Conservation (phyloP, 495 filamentous ascomycete genomes). For the Acidiella bohemica region DNA sequence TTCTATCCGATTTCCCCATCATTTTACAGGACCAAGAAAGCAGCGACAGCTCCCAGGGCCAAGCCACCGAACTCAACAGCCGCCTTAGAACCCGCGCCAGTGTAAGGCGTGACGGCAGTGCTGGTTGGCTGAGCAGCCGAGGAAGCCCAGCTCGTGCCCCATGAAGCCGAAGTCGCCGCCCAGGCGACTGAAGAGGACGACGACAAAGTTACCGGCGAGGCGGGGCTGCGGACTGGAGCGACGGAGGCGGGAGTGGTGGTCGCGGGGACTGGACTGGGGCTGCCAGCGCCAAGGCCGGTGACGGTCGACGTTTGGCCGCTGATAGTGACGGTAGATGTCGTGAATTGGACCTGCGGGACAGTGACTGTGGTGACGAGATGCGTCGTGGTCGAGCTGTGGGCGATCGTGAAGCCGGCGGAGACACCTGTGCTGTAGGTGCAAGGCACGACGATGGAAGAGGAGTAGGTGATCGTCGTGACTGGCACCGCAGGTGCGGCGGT, state of each 20-base stretch:
- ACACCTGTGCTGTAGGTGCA: slow-evolving; percentile 33
- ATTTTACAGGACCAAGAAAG: slow-evolving; percentile 26
- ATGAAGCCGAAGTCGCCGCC: too few relatives aligned
- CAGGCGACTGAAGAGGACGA: slow-evolving; percentile 18
- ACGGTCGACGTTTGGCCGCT: slow-evolving; percentile 24
- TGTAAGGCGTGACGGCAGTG: slow-evolving; percentile 19
- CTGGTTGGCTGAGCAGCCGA: slow-evolving; percentile 1
- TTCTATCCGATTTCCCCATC: too few relatives aligned
- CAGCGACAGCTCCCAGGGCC: slow-evolving; percentile 21
- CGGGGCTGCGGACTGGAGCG: not conserved
- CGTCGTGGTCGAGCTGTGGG: slow-evolving; percentile 41
- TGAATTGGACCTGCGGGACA: slow-evolving; percentile 64
- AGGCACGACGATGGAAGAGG: slow-evolving; percentile 33
- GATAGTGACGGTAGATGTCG: slow-evolving; percentile 35
- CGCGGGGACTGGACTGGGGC: slow-evolving; percentile 28
- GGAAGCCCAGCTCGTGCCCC: slow-evolving; percentile 7
- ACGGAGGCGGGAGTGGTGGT: slow-evolving; percentile 18
- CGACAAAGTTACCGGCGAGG: not conserved
- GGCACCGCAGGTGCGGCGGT: slow-evolving; percentile 15
- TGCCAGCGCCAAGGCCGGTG: slow-evolving; percentile 41
- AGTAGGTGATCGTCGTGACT: slow-evolving; percentile 41
- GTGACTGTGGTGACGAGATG: slow-evolving; percentile 46
- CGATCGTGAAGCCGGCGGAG: slow-evolving; percentile 34
- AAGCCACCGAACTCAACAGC: slow-evolving; percentile 11
- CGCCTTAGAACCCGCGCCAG: slow-evolving; percentile 22